Evolutionary conservation across 2,329 filamentous ascomycete genomes (phyloP).

Genomic region (Davidsoniella eucalypti): DNA sequence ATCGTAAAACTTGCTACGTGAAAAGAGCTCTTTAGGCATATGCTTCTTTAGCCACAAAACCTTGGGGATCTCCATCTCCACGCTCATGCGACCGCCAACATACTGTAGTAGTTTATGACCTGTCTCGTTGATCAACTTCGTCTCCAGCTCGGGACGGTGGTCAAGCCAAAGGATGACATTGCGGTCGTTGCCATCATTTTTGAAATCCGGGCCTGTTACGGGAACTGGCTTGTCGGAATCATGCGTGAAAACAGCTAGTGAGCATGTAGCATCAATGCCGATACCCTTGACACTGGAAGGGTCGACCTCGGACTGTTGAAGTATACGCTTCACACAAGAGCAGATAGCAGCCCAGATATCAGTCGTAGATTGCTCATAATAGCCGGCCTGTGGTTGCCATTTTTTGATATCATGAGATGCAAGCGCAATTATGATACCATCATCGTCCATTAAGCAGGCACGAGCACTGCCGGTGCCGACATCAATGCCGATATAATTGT

Average conservation of each 20-base stretch:
- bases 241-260: constrained; percentile 73
- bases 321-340: constrained; percentile 65
- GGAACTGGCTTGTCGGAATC: constrained; percentile 81
- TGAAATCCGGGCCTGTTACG: constrained; percentile 77
- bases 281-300: constrained; percentile 66
- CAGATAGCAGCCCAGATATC: constrained; percentile 97
- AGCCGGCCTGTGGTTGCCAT: constrained; percentile 61
- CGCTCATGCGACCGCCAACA: constrained; percentile 94
- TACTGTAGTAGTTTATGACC: constrained; percentile 87
- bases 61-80: constrained; percentile 99
- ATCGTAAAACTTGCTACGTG: constrained; percentile 93
- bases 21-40: constrained; percentile 84
- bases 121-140: constrained; percentile 82
- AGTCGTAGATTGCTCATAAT: constrained; percentile 91
- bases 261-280: constrained; percentile 98
- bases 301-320: constrained; percentile 66
- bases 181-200: constrained; percentile 61
- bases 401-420: constrained; percentile 62
- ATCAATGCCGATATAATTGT: constrained; percentile 71
- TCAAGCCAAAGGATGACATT: constrained; percentile 98
- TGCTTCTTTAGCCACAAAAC: constrained; percentile 97
- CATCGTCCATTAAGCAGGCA: constrained; percentile 85
- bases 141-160: constrained; percentile 81
- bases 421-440: constrained; percentile 70
- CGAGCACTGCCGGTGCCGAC: constrained; percentile 91